Evolutionary conservation across 352 stramenopile genomes (phyloP).

Genomic region (Pythium phragmiticola): DNA sequence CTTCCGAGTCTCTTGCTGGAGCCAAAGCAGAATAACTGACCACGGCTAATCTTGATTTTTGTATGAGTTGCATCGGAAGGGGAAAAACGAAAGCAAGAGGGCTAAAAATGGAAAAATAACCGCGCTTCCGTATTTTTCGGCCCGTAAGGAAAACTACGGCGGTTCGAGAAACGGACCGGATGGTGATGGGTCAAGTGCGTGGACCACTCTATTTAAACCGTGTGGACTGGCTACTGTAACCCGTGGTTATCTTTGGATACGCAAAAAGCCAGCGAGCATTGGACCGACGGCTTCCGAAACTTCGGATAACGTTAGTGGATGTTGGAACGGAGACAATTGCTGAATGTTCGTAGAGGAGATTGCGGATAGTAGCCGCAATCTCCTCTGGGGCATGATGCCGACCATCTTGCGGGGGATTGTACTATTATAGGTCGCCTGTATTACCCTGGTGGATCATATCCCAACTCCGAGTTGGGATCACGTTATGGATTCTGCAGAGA

Average conservation of each 20-base stretch:
- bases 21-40: background rate
- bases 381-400: too few species aligned
- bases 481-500: too few species aligned
- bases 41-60: conserved; percentile 10
- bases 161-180: conserved; percentile 18
- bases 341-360: too few species aligned
- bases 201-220: conserved; percentile 5
- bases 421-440: too few species aligned
- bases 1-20: background rate
- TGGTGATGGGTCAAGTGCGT: background rate
- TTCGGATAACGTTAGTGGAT: too few species aligned
- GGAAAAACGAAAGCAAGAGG: background rate
- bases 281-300: too few species aligned
- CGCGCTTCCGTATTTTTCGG: background rate
- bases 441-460: too few species aligned
- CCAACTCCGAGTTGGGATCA: too few species aligned
- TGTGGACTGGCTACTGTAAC: conserved; percentile 12
- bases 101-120: conserved; percentile 35
- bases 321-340: too few species aligned
- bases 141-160: background rate
- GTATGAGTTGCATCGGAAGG: conserved; percentile 2
- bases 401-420: too few species aligned
- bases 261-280: background rate
- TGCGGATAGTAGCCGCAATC: too few species aligned
- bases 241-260: background rate